phyloP scores from a whole-genome alignment of 2,329 filamentous ascomycete species.

The Cytospora mali region DNA sequence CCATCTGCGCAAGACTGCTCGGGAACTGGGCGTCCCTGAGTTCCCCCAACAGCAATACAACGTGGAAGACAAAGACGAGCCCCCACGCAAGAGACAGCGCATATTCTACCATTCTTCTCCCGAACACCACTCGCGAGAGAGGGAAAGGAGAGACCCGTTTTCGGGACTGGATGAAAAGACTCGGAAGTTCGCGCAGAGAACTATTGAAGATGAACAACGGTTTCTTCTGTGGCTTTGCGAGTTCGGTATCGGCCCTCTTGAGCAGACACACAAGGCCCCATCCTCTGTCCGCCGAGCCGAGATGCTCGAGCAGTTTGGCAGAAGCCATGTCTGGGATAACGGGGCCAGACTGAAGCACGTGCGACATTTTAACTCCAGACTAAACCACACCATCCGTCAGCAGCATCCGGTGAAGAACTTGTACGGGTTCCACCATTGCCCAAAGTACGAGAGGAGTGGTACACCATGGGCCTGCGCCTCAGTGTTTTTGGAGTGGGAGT shows the following conservation, averaged over 20 bases:
- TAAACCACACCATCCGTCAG: background rate
- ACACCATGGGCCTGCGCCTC: constrained; percentile 4
- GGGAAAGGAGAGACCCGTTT: background rate
- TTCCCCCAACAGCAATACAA: background rate
- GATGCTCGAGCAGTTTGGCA: background rate
- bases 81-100: background rate
- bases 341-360: background rate
- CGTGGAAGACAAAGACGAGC: background rate
- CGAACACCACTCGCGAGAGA: background rate
- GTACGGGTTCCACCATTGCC: background rate
- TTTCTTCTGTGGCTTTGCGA: constrained; percentile 16
- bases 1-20: background rate
- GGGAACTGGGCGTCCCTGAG: background rate
- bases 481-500: background rate
- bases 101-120: background rate
- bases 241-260: background rate
- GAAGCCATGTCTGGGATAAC: background rate
- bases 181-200: background rate
- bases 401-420: constrained; percentile 10
- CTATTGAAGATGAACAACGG: background rate
- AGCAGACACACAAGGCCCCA: background rate
- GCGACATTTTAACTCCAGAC: background rate
- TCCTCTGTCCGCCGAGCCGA: background rate
- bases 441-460: background rate
- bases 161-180: background rate